Base-by-base conservation (phyloP, 2,329 filamentous ascomycete genomes). In the Phaeoacremonium minimum region DNA sequence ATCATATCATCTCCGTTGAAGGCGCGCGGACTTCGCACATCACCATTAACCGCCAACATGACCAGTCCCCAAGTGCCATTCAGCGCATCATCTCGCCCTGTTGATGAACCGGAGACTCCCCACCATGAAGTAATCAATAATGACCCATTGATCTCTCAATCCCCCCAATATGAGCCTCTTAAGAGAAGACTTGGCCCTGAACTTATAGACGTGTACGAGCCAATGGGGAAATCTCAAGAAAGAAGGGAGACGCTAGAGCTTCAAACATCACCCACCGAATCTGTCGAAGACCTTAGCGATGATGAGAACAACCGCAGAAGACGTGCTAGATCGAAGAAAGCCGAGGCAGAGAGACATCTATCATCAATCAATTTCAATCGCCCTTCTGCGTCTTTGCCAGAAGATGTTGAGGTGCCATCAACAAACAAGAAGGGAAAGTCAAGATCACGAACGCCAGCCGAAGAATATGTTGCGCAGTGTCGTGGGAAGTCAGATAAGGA, bases 1-100 rank as follows among this genome's bases (percentile, higher is more conserved):
- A 49, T 62, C 29, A 44, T 55, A 3, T 66, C 60, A 0, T 78
- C 74, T 2, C 73, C 74, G 0, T 50, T 75, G 2, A 75, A 74
- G 48, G 60, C 69, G 22, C 64, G 68, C 17, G 63, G 64, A 13
- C 60, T 71, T 33, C 61, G 67, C 18, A 67, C 68, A 0, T 73
- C 69, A 0, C 69, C 72, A 4, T 60, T 63, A 9, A 53, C 56
- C 26, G 47, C 57, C 6, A 55, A 51, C 16, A 58, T 60, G 1
- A 70, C 69, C 6, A 73, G 69, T 33, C 67, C 69, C 0, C 51
- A 48, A 13, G 40, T 58, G 2, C 22, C 28, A 3, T 47, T 40
- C 17, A 20, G 30, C 12, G 33, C 34, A 14, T 51, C 50, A 3
- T 49, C 53, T 30, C 36, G 44, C 11, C 49, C 46, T 7, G 37